These are phyloP conservation scores for Lagerstroemia speciosa DNA, from an alignment of 345 rosid species.

Conservation along the genomic window DNA sequence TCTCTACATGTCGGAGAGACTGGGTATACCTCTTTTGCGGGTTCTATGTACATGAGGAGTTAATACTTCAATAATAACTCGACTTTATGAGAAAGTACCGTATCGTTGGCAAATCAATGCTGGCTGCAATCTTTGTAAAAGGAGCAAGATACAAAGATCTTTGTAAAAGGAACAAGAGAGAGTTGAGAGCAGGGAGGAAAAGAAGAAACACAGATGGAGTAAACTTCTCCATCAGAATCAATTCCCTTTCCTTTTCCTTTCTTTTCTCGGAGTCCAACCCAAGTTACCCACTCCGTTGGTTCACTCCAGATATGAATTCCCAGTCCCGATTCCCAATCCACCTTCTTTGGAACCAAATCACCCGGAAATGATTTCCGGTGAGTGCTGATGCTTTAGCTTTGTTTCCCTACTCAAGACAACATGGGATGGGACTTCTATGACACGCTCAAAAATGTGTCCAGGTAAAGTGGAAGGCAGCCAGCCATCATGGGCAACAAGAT, in stretches of 20 bases:
- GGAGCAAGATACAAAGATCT: too few relatives aligned
- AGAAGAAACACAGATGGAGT: too few relatives aligned
- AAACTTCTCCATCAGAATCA: neutral
- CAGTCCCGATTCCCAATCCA: neutral
- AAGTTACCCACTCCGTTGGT: neutral
- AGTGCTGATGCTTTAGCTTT: neutral
- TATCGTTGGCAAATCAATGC: too few relatives aligned
- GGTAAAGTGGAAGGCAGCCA: neutral
- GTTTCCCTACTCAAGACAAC: neutral
- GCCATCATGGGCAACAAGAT: neutral
- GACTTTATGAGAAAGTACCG: too few relatives aligned
- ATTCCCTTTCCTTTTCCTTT: neutral
- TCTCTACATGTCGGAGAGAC: too few relatives aligned
- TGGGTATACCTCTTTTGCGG: too few relatives aligned
- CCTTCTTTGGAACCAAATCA: neutral
- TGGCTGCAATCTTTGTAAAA: too few relatives aligned
- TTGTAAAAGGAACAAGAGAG: too few relatives aligned
- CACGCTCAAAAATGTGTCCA: neutral
- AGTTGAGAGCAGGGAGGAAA: too few relatives aligned
- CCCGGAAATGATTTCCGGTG: neutral
- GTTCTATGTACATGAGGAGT: too few relatives aligned
- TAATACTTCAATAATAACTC: too few relatives aligned
- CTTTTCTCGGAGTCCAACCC: neutral
- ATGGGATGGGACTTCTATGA: neutral
- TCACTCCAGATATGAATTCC: neutral